A percentile compares a stretch with the other conserved stretches of the same genome.
phyloP scores from a whole-genome alignment of 2,329 filamentous ascomycete genomes.

The Penicillium brasilianum region DNA sequence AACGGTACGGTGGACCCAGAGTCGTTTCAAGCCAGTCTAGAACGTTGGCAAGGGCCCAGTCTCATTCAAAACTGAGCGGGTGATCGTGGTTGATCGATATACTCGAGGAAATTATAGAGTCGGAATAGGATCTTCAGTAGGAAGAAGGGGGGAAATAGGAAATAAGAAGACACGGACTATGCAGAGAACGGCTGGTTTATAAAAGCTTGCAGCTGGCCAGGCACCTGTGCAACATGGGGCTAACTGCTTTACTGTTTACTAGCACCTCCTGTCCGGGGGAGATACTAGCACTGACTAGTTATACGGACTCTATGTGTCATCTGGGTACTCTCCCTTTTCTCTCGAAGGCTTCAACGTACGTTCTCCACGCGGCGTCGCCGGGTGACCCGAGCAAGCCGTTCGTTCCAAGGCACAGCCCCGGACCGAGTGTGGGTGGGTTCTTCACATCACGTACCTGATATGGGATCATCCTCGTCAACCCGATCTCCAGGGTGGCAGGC shows the following conservation, averaged over 20 bases:
- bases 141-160: no score
- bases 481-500: slow-evolving; percentile 3
- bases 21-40: background rate
- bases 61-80: background rate
- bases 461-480: slow-evolving; percentile 8
- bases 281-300: background rate
- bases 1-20: background rate
- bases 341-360: background rate
- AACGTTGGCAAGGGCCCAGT: background rate
- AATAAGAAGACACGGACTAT: background rate
- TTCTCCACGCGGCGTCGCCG: slow-evolving; percentile 28
- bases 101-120: background rate
- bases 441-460: slow-evolving; percentile 9
- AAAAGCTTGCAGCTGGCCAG: slow-evolving; percentile 3
- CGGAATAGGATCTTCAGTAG: background rate
- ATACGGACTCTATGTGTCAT: background rate
- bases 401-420: slow-evolving; percentile 26
- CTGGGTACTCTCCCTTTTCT: background rate
- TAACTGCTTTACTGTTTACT: background rate
- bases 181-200: background rate
- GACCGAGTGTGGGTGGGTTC: slow-evolving; percentile 2
- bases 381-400: slow-evolving; percentile 24
- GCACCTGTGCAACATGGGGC: slow-evolving; percentile 4
- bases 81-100: background rate
- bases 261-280: background rate